Evolutionary conservation across 2,329 filamentous ascomycete genomes (phyloP), one percentile per base, ranked within the genome.

Genomic region (Fonsecaea erecta): DNA sequence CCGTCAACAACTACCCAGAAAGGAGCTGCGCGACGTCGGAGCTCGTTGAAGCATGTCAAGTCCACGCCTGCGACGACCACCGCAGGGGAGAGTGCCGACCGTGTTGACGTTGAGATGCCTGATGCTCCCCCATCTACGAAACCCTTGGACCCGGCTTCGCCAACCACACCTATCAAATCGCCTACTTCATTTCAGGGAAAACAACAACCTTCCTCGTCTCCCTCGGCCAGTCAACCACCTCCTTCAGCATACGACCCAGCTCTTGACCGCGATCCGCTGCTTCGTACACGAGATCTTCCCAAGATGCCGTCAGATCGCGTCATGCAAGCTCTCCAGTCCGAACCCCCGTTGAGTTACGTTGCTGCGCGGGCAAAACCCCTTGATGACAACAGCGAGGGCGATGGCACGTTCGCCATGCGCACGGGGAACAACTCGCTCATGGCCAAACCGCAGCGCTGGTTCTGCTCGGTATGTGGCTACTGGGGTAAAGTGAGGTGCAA

Each of bases 391-490:
- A 60, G n/a, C 21, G 63, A 59, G 28, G 61, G 54, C n/a, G 35
- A 60, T 35, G 51, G 62, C 1, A 58, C 71, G 0, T 60, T 52
- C 40, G 57, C 57, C 18, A 52, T 60, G 57, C 57, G 57, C 12
- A 60, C 57, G 16, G 57, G 57, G 7, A 60, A 52, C 34, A 60
- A 30, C 30, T 28, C 46, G 14, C 34, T 60, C 14, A 70, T 72
- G 1, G 68, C 71, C 5, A 78, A 74, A 51, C 74, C 80, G 9
- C 72, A 73, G 46, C 73, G 81, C 34, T 70, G 75, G 54, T 83
- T 83, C 66, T 83, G 81, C 68, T 76, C 76, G 55, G 78, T 83
- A 66, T 83, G 81, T 69, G 81, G 81, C 11, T 83, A 83, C 61
- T 83, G 81, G 81, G 81, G 81, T 0, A 79, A 80, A 69, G 77